Conservation (phyloP, 768 basidiomycete genomes). For the Boletellus emodensis region DNA sequence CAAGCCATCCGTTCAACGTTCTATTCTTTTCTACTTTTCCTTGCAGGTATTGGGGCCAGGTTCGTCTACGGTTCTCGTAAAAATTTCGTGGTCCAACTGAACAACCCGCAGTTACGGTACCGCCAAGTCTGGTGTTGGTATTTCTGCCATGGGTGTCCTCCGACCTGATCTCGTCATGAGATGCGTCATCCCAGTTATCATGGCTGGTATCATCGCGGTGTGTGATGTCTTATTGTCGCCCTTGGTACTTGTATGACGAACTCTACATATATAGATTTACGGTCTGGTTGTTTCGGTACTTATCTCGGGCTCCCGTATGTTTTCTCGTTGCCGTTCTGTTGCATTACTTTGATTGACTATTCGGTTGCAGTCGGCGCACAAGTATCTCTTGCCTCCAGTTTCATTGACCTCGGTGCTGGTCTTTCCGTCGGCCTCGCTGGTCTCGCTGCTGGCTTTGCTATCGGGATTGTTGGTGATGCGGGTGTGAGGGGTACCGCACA, state of each 20-base stretch:
- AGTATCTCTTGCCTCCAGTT: slow-evolving; percentile 92
- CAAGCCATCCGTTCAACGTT: background rate
- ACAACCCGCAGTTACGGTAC: slow-evolving; percentile 81
- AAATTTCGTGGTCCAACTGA: background rate
- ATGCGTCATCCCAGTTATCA: slow-evolving; percentile 95
- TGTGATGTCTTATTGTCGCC: slow-evolving; percentile 32
- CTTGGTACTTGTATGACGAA: background rate
- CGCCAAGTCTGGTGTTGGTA: slow-evolving; percentile 97
- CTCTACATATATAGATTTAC: slow-evolving; percentile 61
- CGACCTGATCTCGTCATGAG: slow-evolving; percentile 98
- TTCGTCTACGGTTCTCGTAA: slow-evolving; percentile 31
- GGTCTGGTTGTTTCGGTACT: slow-evolving; percentile 99
- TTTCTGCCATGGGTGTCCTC: slow-evolving; percentile 96
- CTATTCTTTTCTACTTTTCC: background rate
- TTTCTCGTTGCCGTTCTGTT: background rate
- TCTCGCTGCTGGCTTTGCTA: slow-evolving; percentile 94
- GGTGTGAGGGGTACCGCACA: slow-evolving; percentile 98
- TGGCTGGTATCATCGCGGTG: slow-evolving; percentile 99
- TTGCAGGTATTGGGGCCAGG: slow-evolving; percentile 83
- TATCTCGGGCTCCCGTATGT: slow-evolving; percentile 83
- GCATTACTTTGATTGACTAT: background rate
- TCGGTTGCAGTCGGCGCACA: slow-evolving; percentile 50
- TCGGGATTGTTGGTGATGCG: slow-evolving; percentile 98
- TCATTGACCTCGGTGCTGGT: slow-evolving; percentile 92
- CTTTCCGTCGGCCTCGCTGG: slow-evolving; percentile 90